phyloP scores from a whole-genome alignment of 345 rosid species.

The Adansonia digitata region DNA sequence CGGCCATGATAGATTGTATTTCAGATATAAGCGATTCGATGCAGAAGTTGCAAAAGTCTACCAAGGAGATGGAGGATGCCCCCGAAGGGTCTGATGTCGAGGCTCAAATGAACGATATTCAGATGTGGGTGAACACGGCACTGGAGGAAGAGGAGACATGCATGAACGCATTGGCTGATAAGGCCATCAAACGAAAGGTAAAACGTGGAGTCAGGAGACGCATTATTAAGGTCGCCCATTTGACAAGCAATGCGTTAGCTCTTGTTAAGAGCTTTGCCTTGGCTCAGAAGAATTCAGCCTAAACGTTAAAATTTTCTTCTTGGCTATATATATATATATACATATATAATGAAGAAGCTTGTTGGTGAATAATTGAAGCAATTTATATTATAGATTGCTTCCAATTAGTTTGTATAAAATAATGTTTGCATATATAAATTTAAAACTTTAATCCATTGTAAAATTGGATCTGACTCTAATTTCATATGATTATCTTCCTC shows the following conservation, averaged over 20 bases:
- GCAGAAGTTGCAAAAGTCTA: conserved; percentile 21
- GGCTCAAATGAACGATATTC: neutral
- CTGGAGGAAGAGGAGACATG: conserved; percentile 52
- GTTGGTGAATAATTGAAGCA: too few species aligned
- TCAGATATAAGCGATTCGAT: conserved; percentile 25
- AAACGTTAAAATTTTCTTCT: too few species aligned
- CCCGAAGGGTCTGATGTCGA: too few species aligned
- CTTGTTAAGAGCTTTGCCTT: conserved; percentile 42
- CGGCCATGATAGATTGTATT: conserved; percentile 36
- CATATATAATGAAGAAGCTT: too few species aligned
- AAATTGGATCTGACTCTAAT: too few species aligned
- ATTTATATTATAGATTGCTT: too few species aligned
- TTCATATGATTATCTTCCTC: too few species aligned
- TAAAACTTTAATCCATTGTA: too few species aligned
- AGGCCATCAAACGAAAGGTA: conserved; percentile 12
- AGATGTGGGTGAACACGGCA: conserved; percentile 61
- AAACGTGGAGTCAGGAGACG: conserved; percentile 31
- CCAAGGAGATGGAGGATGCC: conserved; percentile 21
- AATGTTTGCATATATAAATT: too few species aligned
- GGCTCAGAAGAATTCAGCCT: conserved; percentile 9
- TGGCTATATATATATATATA: too few species aligned
- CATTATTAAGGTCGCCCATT: conserved; percentile 32
- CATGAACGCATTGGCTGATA: conserved; percentile 29
- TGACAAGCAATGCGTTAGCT: conserved; percentile 59
- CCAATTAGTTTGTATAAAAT: too few species aligned